Conservation (phyloP, 768 basidiomycete species). For the Polyporus arcularius region DNA sequence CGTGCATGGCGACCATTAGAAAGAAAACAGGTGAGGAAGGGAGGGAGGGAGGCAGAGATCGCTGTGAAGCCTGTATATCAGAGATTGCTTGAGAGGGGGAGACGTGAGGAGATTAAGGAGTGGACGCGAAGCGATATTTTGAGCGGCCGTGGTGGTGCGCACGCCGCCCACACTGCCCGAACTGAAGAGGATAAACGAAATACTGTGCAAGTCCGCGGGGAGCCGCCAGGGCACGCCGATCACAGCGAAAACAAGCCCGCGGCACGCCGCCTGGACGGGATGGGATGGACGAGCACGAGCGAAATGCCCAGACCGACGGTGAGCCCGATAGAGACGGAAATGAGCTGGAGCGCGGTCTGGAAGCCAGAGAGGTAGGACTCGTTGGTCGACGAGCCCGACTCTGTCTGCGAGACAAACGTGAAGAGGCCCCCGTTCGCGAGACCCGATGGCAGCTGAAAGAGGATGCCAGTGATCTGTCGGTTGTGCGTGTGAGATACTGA, state of each 20-base stretch:
- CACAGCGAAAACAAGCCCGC: slow-evolving; percentile 55
- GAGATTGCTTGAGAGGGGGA: too few species aligned
- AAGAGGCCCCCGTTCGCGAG: slow-evolving; percentile 80
- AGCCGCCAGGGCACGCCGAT: neutral
- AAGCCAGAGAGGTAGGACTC: slow-evolving; percentile 69
- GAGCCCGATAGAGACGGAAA: slow-evolving; percentile 76
- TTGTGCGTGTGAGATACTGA: neutral
- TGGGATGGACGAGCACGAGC: slow-evolving; percentile 64
- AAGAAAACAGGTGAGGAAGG: too few species aligned
- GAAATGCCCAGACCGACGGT: slow-evolving; percentile 79
- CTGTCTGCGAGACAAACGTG: slow-evolving; percentile 60
- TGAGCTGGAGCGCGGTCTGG: slow-evolving; percentile 72
- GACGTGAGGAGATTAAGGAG: too few species aligned
- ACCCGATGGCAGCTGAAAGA: slow-evolving; percentile 85
- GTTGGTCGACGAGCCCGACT: slow-evolving; percentile 45
- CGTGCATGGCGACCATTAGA: too few species aligned
- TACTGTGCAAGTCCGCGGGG: too few species aligned
- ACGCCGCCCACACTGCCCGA: too few species aligned
- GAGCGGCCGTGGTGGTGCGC: too few species aligned
- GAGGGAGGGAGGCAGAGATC: too few species aligned
- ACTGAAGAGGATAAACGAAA: too few species aligned
- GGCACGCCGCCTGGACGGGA: slow-evolving; percentile 57
- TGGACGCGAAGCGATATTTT: too few species aligned
- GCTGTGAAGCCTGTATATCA: too few species aligned
- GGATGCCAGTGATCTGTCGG: slow-evolving; percentile 66